Percentiles rank a stretch among this genome's conserved stretches.
Evolutionary conservation across 2,329 filamentous ascomycete species (phyloP).

Genomic region (Graphiopsis chlorocephala): DNA sequence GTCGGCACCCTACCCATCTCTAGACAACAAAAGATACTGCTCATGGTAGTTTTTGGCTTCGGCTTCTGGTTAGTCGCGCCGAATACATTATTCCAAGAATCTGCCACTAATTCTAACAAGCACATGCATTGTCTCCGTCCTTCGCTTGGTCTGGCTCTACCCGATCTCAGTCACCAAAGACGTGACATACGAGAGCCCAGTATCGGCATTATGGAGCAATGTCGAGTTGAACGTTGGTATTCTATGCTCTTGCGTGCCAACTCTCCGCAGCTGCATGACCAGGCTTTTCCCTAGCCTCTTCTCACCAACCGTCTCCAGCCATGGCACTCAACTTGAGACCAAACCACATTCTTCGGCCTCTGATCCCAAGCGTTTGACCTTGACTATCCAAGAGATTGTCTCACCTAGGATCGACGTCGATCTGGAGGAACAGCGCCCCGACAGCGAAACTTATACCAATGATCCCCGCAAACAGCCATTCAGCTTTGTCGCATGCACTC

Average conservation of each 20-base stretch:
- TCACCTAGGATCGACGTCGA: not conserved
- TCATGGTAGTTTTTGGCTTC: slow-evolving; percentile 37
- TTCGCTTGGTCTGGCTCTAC: slow-evolving; percentile 29
- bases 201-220: slow-evolving; percentile 27
- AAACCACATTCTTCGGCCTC: slow-evolving; percentile 2
- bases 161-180: slow-evolving; percentile 25
- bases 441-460: not conserved
- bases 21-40: slow-evolving; percentile 28
- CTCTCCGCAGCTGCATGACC: slow-evolving; percentile 28
- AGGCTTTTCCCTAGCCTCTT: slow-evolving; percentile 29
- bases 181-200: slow-evolving; percentile 28
- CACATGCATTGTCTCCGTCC: slow-evolving; percentile 28
- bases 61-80: slow-evolving; percentile 21
- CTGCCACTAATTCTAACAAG: slow-evolving; percentile 21
- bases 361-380: slow-evolving; percentile 2
- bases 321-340: not conserved
- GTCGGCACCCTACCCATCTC: slow-evolving; percentile 31
- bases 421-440: not conserved
- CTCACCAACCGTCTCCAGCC: not conserved
- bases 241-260: slow-evolving; percentile 30
- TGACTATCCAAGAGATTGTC: slow-evolving; percentile 10
- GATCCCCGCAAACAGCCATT: not conserved
- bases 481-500: slow-evolving; percentile 1
- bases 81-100: not conserved
- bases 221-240: slow-evolving; percentile 32